Conservation (phyloP, 495 filamentous ascomycete genomes). For the Hamigera avellanea region DNA sequence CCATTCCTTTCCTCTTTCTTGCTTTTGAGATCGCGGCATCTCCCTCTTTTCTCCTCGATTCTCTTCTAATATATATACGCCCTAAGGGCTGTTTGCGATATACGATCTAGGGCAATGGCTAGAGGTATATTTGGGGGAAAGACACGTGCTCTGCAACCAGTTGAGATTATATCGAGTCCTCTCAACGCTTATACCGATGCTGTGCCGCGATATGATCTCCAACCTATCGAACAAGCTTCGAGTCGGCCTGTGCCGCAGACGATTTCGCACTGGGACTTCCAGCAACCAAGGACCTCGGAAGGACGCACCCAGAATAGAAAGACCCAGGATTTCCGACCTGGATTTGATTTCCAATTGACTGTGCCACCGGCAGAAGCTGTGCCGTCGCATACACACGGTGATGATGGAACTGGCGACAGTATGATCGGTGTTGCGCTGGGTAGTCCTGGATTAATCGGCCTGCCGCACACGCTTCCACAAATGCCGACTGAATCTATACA, state of each 20-base stretch:
- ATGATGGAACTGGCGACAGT: slow-evolving; percentile 14
- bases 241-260: slow-evolving; percentile 5
- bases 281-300: slow-evolving; percentile 14
- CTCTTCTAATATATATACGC: not conserved
- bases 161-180: slow-evolving; percentile 22
- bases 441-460: slow-evolving; percentile 32
- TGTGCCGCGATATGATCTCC: slow-evolving; percentile 22
- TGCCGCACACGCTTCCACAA: slow-evolving; percentile 10
- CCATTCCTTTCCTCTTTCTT: slow-evolving; percentile 25
- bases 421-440: slow-evolving; percentile 44
- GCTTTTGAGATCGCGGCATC: slow-evolving; percentile 6
- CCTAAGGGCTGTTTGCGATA: no score
- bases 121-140: slow-evolving; percentile 19
- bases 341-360: slow-evolving; percentile 28
- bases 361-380: slow-evolving; percentile 18
- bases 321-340: slow-evolving; percentile 7
- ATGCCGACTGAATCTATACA: slow-evolving; percentile 12
- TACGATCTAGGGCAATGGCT: slow-evolving; percentile 12
- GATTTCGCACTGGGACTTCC: slow-evolving; percentile 9
- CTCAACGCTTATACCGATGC: slow-evolving; percentile 24
- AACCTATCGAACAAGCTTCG: slow-evolving; percentile 4
- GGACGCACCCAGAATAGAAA: slow-evolving; percentile 9
- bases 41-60: slow-evolving; percentile 5
- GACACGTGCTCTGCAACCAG: slow-evolving; percentile 12
- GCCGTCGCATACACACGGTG: slow-evolving; percentile 3